Evolutionary conservation across 2,329 filamentous ascomycete species (phyloP), one percentile per base, ranked within the genome.

Genomic region (Fusarium virguliforme): DNA sequence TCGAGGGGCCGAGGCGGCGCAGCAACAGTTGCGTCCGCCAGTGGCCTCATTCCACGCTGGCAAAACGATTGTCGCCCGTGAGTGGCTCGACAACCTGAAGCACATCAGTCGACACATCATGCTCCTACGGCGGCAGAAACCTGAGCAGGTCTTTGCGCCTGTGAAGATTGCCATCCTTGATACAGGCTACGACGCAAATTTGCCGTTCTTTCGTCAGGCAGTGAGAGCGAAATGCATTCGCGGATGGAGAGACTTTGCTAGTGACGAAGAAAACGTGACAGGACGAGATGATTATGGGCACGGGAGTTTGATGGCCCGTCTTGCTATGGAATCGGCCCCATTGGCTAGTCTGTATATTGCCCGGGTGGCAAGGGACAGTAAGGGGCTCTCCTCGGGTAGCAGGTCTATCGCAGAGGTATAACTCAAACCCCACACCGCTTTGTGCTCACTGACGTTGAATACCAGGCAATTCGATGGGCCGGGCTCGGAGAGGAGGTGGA

Each of bases 241-340:
- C 3, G 48, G 28, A 32, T 51, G 48, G 48, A 51, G 30, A 34
- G 48, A 51, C 28, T 51, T 51, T 15, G 48, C 32, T 8, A 9
- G 28, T 8, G 48, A 34, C 22, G 48, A 15, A 22, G 8, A 51
- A 4, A 28, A 13, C 8, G 28, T n/a, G 10, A 34, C 28, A 6
- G 22, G 30, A 13, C 6, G 48, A 51, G 48, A 51, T 9, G 48
- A 51, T 34, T 51, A 51, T 8, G 48, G 48, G 4, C 48, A 51
- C 7, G 48, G 48, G 1, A 51, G 48, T 34, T 15, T 51, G 48
- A 51, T 51, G 48, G 48, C n/a, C 32, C 48, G 48, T 51, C 48
- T 51, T 34, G n/a, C n/a, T 6, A 51, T 51, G 48, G 48, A 51
- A 34, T 30, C 48, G 4, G 48, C 48, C 1, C 48, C 48, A 8